Evolutionary conservation across 768 basidiomycete genomes (phyloP).

Genomic region (Suillus clintonianus): DNA sequence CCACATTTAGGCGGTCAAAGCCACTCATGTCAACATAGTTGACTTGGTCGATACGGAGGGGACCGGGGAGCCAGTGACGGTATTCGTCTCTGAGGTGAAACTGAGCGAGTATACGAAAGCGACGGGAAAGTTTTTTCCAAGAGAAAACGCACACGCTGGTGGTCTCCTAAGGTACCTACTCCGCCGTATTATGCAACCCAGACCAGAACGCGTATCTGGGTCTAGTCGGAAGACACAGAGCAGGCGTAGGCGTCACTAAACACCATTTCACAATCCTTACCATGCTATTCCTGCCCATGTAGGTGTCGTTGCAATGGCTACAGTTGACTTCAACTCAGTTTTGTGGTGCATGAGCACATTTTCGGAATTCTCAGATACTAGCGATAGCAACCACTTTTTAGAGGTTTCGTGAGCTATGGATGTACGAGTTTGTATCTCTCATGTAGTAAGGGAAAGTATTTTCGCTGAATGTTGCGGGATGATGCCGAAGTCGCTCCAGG

Average conservation of each 20-base stretch:
- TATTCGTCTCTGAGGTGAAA: slow-evolving; percentile 20
- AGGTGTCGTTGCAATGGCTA: neutral
- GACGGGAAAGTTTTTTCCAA: slow-evolving; percentile 27
- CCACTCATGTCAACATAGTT: slow-evolving; percentile 32
- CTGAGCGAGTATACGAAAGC: slow-evolving; percentile 24
- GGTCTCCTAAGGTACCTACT: slow-evolving; percentile 31
- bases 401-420: neutral
- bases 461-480: neutral
- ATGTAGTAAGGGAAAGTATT: neutral
- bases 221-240: neutral
- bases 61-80: slow-evolving; percentile 13
- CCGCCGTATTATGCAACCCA: slow-evolving; percentile 21
- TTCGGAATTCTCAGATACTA: neutral
- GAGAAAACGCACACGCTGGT: slow-evolving; percentile 25
- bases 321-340: neutral
- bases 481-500: neutral
- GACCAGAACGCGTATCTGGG: neutral
- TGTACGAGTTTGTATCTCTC: neutral
- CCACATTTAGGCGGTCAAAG: slow-evolving; percentile 19
- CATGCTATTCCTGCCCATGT: neutral
- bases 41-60: slow-evolving; percentile 26
- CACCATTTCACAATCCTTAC: neutral
- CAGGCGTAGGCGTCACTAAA: neutral
- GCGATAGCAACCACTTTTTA: neutral
- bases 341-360: neutral